phyloP scores from a whole-genome alignment of 805 yeast species.

The Starmerella powellii region DNA sequence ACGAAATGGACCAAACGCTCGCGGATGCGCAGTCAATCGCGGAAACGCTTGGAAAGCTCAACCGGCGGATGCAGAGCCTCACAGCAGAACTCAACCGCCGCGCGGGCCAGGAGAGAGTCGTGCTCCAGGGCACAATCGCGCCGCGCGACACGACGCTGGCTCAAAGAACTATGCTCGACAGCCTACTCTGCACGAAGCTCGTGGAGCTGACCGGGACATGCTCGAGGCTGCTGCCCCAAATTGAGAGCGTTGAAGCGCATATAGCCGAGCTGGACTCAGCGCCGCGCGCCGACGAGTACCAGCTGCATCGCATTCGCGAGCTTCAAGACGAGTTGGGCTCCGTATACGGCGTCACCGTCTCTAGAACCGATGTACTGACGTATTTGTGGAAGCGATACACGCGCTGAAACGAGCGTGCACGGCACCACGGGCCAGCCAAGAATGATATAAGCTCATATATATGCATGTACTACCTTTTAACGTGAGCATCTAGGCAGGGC shows the following conservation, averaged over 20 bases:
- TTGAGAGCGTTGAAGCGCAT: neutral
- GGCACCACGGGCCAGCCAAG: too few relatives aligned
- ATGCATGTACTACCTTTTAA: too few relatives aligned
- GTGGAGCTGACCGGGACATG: neutral
- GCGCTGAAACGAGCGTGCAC: too few relatives aligned
- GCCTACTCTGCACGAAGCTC: neutral
- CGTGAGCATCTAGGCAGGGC: too few relatives aligned
- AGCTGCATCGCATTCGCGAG: neutral
- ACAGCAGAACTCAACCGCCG: neutral
- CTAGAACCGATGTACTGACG: neutral
- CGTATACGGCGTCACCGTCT: neutral
- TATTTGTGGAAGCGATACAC: slow-evolving; percentile 9
- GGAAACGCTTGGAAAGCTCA: neutral
- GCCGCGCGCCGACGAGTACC: neutral
- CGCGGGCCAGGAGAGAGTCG: neutral
- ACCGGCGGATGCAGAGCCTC: neutral
- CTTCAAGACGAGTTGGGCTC: neutral
- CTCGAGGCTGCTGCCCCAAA: neutral
- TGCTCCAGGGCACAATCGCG: too few relatives aligned
- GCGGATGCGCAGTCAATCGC: neutral
- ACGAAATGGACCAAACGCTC: neutral
- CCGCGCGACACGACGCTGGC: too few relatives aligned
- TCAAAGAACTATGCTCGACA: too few relatives aligned
- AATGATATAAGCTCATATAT: too few relatives aligned
- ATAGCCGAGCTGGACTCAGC: neutral